Base-by-base conservation (phyloP, 2,329 filamentous ascomycete genomes). In the Eurotiales sp. region DNA sequence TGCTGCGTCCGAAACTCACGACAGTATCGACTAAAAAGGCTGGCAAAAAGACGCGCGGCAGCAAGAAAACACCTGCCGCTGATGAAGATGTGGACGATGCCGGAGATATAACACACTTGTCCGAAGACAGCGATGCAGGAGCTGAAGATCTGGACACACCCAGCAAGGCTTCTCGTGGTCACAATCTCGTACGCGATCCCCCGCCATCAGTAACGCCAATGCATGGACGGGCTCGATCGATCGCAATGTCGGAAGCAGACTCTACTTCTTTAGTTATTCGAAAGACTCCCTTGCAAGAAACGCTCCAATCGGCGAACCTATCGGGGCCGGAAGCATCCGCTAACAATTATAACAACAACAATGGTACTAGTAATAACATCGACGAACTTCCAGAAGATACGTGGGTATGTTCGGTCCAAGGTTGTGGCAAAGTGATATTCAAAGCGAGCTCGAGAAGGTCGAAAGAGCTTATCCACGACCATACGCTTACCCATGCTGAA, bases 1-100 rank as follows among this genome's bases (percentile, higher is more conserved):
- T 76, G 3, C 63, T 76, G 11, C 71, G 73, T 6, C 73, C 73
- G 1, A 74, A 72, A 47, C 50, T 62, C n/a, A 65, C 61, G 47
- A 61, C 66, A 3, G 57, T 69, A 15, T 72, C 72, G 10, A 63
- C 64, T 2, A 73, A 72, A 56, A 67, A 71, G 34, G 70, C 70
- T 19, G 61, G 70, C 47, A 67, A 65, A 42, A 53, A 59, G 36
- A 58, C 52, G 11, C 47, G 55, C 14, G 32, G 51, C 32, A 47
- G 40, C 30, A 44, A 40, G 29, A 25, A 25, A n/a, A 34, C 42
- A 40, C 19, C 23, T 21, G 44, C 44, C 14, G 25, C 29, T 7
- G 15, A 17, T 15, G n/a, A 21, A 14, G 29, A 19, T 15, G 12
- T 49, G 57, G 27, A 57, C 44, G n/a, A 45, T 53, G 11, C 52